Percentiles rank a stretch among this genome's conserved stretches.
Evolutionary conservation across 2,329 filamentous ascomycete species (phyloP).

Genomic region (Alternaria atra): DNA sequence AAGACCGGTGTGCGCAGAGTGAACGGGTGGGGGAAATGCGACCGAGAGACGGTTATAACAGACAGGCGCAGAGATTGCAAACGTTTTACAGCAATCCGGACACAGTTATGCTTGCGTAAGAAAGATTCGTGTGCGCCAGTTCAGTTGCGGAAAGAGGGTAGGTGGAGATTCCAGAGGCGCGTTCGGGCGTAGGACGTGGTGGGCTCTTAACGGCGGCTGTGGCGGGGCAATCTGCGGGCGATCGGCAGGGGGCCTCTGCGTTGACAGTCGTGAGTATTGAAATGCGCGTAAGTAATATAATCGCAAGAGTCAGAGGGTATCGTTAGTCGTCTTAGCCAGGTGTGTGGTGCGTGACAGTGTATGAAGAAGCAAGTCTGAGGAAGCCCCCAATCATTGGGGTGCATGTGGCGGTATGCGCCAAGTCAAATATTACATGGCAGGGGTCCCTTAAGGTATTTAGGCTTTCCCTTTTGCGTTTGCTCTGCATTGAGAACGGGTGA

Average conservation of each 20-base stretch:
- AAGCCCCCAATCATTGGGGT: constrained; percentile 32
- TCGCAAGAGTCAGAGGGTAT: constrained; percentile 15
- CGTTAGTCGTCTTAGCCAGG: constrained; percentile 10
- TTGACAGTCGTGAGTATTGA: neutral
- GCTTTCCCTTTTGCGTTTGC: constrained; percentile 29
- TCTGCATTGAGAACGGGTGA: constrained; percentile 13
- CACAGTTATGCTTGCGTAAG: neutral
- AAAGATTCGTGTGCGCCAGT: neutral
- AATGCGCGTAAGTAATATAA: constrained; percentile 5
- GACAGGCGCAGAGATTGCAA: neutral
- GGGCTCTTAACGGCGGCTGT: constrained; percentile 11
- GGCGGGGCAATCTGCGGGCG: constrained; percentile 33
- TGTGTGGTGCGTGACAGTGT: constrained; percentile 17
- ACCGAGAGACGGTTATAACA: neutral
- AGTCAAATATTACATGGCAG: constrained; percentile 22
- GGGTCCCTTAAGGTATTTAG: constrained; percentile 22
- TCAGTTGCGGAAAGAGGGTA: constrained; percentile 9
- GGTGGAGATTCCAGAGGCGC: constrained; percentile 22
- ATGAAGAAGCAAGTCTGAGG: constrained; percentile 35
- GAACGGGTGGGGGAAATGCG: neutral
- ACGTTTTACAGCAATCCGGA: neutral
- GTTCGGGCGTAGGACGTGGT: constrained; percentile 23
- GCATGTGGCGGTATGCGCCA: constrained; percentile 38
- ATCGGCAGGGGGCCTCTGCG: constrained; percentile 1
- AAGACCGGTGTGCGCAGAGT: constrained; percentile 8